Percentiles rank a stretch among this genome's conserved stretches.
Evolutionary conservation across 1,284 basidiomycete species (phyloP).

Genomic region (Pseudozyma pruni): DNA sequence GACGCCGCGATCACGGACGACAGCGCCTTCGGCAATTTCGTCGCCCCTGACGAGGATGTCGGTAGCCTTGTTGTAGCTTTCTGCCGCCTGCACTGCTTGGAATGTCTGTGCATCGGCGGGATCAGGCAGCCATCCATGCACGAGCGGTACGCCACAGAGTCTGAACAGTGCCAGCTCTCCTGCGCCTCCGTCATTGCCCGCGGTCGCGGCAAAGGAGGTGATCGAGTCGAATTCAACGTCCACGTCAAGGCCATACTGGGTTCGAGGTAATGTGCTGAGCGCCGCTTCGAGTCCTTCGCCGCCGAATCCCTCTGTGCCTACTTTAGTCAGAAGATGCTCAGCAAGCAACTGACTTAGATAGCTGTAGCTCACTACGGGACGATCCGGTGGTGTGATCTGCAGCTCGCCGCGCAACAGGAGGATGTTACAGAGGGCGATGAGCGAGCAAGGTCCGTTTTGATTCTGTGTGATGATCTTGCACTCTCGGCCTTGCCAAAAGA

Average conservation of each 20-base stretch:
- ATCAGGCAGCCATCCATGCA: conserved; percentile 93
- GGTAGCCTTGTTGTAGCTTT: conserved; percentile 73
- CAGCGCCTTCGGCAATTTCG: conserved; percentile 75
- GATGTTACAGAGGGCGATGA: conserved; percentile 77
- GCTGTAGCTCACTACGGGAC: conserved; percentile 80
- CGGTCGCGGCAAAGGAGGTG: conserved; percentile 39
- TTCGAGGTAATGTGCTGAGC: conserved; percentile 82
- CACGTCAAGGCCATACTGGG: conserved; percentile 74
- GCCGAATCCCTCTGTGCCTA: conserved; percentile 61
- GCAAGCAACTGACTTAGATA: conserved; percentile 83
- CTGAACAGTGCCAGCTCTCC: conserved; percentile 85
- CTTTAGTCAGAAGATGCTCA: conserved; percentile 76
- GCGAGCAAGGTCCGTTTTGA: conserved; percentile 78
- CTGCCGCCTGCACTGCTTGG: conserved; percentile 71
- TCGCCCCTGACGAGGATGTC: conserved; percentile 81
- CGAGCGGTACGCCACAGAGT: conserved; percentile 80
- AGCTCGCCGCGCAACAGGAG: conserved; percentile 54
- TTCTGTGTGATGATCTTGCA: conserved; percentile 70
- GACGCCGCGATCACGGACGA: conserved; percentile 26
- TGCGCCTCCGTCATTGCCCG: conserved; percentile 67
- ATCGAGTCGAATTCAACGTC: conserved; percentile 54
- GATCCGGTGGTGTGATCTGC: conserved; percentile 72
- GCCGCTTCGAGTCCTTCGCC: conserved; percentile 77
- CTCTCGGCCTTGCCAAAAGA: conserved; percentile 48
- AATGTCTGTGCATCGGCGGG: conserved; percentile 75